Evolutionary conservation across 257 asterid genomes (phyloP).

Genomic region (Rhazya stricta): DNA sequence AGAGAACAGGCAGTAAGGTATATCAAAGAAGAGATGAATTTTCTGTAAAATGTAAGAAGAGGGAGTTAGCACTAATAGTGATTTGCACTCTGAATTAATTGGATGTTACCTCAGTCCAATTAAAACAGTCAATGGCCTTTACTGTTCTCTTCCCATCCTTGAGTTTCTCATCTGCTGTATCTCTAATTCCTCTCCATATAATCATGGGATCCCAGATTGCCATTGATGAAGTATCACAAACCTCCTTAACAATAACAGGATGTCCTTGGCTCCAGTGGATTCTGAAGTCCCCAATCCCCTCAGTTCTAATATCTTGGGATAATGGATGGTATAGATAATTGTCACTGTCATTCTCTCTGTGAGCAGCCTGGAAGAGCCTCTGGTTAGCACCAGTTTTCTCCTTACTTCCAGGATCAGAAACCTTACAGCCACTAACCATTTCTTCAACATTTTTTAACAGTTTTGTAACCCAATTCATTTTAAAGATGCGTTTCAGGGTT

Average conservation of each 20-base stretch:
- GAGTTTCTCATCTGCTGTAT: constrained; percentile 68
- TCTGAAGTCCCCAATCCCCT: constrained; percentile 72
- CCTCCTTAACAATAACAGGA: constrained; percentile 77
- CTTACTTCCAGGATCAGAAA: constrained; percentile 34
- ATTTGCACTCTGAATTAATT: constrained; percentile 2
- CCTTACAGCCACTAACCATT: constrained; percentile 85
- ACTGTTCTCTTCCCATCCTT: constrained; percentile 65
- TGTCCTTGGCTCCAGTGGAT: constrained; percentile 74
- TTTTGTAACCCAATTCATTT: constrained; percentile 98
- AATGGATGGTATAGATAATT: constrained; percentile 64
- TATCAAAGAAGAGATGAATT: constrained; percentile 14
- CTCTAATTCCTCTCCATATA: constrained; percentile 74
- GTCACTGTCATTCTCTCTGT: constrained; percentile 49
- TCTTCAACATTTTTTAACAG: constrained; percentile 88
- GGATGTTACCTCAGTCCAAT: constrained; percentile 64
- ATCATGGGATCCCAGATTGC: constrained; percentile 79
- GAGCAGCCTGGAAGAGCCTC: constrained; percentile 49
- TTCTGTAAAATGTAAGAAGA: neutral
- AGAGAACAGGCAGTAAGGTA: constrained; percentile 3
- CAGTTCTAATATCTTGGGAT: constrained; percentile 61
- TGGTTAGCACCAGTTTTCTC: constrained; percentile 41
- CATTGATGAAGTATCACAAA: constrained; percentile 61
- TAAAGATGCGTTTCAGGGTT: constrained; percentile 80
- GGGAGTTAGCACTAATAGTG: neutral
- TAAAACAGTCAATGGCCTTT: constrained; percentile 68